Base-by-base conservation (phyloP, 176 grass and related monocot genomes). In the Coix lacrymajobi region DNA sequence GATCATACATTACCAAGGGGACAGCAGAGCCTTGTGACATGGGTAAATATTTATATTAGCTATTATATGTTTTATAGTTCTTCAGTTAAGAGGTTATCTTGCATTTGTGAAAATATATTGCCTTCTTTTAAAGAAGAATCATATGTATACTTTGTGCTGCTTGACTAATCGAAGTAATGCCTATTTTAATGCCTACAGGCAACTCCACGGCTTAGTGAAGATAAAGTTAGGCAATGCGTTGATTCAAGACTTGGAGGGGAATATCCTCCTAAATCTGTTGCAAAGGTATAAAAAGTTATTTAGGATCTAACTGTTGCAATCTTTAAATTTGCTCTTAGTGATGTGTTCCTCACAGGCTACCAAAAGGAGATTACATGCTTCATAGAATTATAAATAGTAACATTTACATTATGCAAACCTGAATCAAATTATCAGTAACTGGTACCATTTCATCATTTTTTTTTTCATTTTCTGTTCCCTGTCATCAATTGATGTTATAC, bases 1-100 rank as follows among this genome's bases (percentile, higher is more conserved):
- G 88, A 90, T 49, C 88, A 83, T 83, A 86, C 88, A 75, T 79
- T 90, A 83, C 88, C 88, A 74, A 77, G 88, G 79, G 88, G 84
- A 40, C 84, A 90, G 25, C 88, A 90, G 29, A 90, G 88, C 62
- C 88, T 90, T 68, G 88, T 86, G 34, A 86, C 88, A 69, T 90
- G 88, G 83, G 88, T 90, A 90, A 73, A 61, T 36, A 41, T 71
- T 25, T n/a, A 81, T 58, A 71, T 8, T 71, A 15, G 31, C 13
- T 54, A 25, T 19, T 46, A 8, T 63, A 44, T 6, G 26, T 30
- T 64, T 29, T 36, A 38, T 28, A 39, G 54, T 28, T 13, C n/a
- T 80, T 6, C 15, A 69, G n/a, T 81, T 30, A 41, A 41, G 22
- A 70, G 19, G 14, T 40, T 69, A 69, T 52, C 4, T 69, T 40